Evolutionary conservation across 1,284 basidiomycete species (phyloP), one percentile per base, ranked within the genome.

Genomic region (Fomitopsis schrenkii): DNA sequence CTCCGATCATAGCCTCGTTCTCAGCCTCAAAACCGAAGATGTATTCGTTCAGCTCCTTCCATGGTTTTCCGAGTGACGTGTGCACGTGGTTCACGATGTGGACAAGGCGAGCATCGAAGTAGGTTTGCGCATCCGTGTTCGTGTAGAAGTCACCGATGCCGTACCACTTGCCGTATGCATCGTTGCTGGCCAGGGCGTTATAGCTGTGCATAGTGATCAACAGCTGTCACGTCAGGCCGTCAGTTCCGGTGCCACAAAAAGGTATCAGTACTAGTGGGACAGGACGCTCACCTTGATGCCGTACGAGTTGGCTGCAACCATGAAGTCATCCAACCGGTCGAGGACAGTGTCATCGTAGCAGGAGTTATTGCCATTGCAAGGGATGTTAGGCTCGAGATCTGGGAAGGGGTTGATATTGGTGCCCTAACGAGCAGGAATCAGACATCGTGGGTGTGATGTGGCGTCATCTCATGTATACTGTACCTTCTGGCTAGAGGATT

Each of bases 21-120:
- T 81, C 75, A 9, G 79, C 77, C 68, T 79, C 75, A 55, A 76
- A 74, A 0, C 76, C 80, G 59, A 80, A 80, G 59, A 83, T 79
- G 60, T 80, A 78, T 9, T 74, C 73, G 48, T 70, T 74, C 3
- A 81, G 71, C 62, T 79, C 72, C 53, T 76, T 77, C 79, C 80
- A 81, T 0, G 76, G 75, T 59, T 74, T 71, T 0, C 75, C 75
- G 35, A 81, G 68, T 17, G 74, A 68, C 1, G 69, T 63, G 63
- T 81, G 78, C 62, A 74, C 72, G 68, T 82, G 80, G 63, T 76
- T 75, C 55, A 75, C 67, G 55, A 75, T 71, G 62, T 75, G 71
- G n/a, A 68, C 68, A 22, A 77, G 73, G 15, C 75, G 76, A 42
- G 65, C 62, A 55, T 73, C 68, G 61, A 73, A 72, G 15, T 66